Conservation (phyloP, 345 rosid species). For the Salix udensis region DNA sequence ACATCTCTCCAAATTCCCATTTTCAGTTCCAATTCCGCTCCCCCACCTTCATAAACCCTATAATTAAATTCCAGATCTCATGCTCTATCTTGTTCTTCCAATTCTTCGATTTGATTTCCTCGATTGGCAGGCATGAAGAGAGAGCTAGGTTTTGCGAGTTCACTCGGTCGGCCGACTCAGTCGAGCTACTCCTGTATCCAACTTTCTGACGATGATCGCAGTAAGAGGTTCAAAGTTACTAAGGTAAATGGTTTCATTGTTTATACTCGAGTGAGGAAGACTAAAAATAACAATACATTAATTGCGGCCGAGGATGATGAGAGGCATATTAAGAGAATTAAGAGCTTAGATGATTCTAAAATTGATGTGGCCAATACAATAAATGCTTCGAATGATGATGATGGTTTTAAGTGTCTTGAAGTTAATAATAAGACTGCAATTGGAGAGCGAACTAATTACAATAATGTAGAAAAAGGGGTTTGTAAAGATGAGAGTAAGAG, state of each 20-base stretch:
- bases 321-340: constrained; percentile 11
- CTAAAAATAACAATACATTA: not conserved
- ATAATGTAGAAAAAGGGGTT: constrained; percentile 1
- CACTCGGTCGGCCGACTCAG: constrained; percentile 4
- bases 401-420: constrained; percentile 2
- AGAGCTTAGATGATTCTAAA: constrained; percentile 19
- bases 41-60: not conserved
- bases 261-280: constrained; percentile 52
- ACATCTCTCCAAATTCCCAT: not conserved
- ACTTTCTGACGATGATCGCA: constrained; percentile 33
- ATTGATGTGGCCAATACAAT: constrained; percentile 1
- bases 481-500: constrained; percentile 27
- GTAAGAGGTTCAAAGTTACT: constrained; percentile 55
- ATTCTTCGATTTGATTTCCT: constrained; percentile 10
- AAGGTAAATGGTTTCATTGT: constrained; percentile 70
- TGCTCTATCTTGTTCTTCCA: not conserved
- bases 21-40: not conserved
- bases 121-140: constrained; percentile 55
- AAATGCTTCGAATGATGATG: constrained; percentile 14
- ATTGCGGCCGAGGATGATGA: constrained; percentile 7
- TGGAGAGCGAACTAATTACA: constrained; percentile 12
- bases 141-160: constrained; percentile 35
- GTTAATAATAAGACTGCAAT: constrained; percentile 15
- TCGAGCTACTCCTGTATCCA: constrained; percentile 27
- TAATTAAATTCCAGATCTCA: not conserved